A percentile compares a stretch with the other conserved stretches of the same genome.
These are phyloP conservation scores for Leishmania braziliensis DNA, from an alignment of 208 protist genomes.

Conservation along the genomic window DNA sequence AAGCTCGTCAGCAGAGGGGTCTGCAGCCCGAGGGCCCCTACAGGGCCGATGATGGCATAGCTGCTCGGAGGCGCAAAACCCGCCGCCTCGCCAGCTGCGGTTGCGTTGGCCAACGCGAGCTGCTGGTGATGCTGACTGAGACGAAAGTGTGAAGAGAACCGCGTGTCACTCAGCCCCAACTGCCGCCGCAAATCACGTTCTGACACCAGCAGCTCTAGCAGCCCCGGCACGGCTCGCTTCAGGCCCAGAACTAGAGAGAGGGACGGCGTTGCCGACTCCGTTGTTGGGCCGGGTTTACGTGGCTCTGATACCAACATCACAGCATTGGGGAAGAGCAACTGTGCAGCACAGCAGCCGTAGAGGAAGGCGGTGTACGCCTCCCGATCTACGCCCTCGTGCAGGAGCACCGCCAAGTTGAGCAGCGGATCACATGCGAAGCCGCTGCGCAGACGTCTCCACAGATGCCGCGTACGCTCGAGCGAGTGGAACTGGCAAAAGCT, in stretches of 20 bases:
- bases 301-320: background rate
- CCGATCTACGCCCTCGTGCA: slow-evolving; percentile 60
- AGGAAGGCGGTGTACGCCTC: slow-evolving; percentile 70
- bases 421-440: slow-evolving; percentile 50
- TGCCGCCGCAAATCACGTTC: slow-evolving; percentile 34
- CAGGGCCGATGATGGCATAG: background rate
- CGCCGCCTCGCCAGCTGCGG: background rate
- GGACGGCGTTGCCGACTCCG: background rate
- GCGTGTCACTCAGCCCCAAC: slow-evolving; percentile 25
- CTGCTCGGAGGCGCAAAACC: background rate
- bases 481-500: slow-evolving; percentile 23
- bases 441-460: slow-evolving; percentile 37
- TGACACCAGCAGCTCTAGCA: slow-evolving; percentile 44
- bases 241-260: slow-evolving; percentile 14
- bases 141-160: slow-evolving; percentile 25
- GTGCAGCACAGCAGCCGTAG: slow-evolving; percentile 54
- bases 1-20: slow-evolving; percentile 7
- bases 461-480: slow-evolving; percentile 16
- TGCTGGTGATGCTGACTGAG: slow-evolving; percentile 5
- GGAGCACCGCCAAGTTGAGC: slow-evolving; percentile 47
- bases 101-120: background rate
- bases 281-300: background rate
- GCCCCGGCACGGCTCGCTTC: slow-evolving; percentile 37
- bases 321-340: slow-evolving; percentile 34
- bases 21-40: slow-evolving; percentile 10